Evolutionary conservation across 2,329 filamentous ascomycete species (phyloP), one percentile per base, ranked within the genome.

Genomic region (Sporothrix brasiliensis): DNA sequence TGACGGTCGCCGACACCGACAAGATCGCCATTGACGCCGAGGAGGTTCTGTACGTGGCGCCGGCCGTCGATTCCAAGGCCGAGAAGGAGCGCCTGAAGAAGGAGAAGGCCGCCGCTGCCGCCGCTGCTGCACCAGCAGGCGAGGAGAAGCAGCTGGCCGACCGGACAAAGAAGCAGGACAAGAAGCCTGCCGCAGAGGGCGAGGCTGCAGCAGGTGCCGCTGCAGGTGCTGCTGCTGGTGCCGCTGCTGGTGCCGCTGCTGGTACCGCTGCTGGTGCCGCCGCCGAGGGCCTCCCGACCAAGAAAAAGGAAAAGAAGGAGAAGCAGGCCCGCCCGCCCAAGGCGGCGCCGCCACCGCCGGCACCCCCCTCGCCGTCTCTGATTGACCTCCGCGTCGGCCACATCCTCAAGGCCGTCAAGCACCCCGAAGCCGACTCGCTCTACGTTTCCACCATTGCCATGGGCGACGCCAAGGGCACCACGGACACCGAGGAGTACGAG

Each of bases 31-130:
- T 98, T 75, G 89, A 97, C 79, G 83, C 88, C 67, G 89, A 93
- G 76, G 91, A 94, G 76, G 87, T 98, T 72, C 86, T 92, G 73
- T 94, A 93, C 79, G 90, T 94, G 76, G 94, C 95, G 83, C 94
- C 94, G 75, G 92, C 92, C 24, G 88, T 94, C 73, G 93, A 97
- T 75, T 89, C 91, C 76, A 97, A 96, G 86, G 93, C 93, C 70
- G 94, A 97, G 86, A 97, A 97, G 85, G 94, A 97, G 86, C 89
- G 91, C 63, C 88, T 94, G 81, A 97, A 97, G 90, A 97, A 96
- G 85, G 93, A 97, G 83, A 97, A 97, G 86, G 92, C 91, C 41
- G 89, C 88, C n/a, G 86, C 88, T 16, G 86, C 86, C 1, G 86
- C 86, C 0, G 87, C 85, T 2, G 85, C 85, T 11, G 81, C 71